These are phyloP conservation scores for Saccharomyces cerevisiae DNA, from an alignment of 805 yeast genomes.

Conservation along the genomic window DNA sequence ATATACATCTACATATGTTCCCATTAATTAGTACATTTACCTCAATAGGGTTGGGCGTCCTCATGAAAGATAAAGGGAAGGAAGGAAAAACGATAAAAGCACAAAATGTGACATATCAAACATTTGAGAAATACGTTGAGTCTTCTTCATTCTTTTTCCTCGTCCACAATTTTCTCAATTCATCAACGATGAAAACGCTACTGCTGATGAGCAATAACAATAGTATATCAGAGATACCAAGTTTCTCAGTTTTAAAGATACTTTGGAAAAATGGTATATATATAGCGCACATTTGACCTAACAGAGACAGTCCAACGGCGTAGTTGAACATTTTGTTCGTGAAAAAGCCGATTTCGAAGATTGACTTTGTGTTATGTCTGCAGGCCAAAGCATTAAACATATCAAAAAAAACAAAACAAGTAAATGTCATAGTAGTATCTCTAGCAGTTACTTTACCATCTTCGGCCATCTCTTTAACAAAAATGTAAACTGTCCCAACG, in stretches of 20 bases:
- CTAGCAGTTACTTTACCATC: slow-evolving; percentile 79
- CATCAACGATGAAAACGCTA: slow-evolving; percentile 81
- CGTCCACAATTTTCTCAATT: slow-evolving; percentile 50
- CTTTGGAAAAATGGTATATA: slow-evolving; percentile 89
- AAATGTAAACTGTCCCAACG: slow-evolving; percentile 84
- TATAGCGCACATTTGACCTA: slow-evolving; percentile 90
- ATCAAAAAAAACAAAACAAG: slow-evolving; percentile 91
- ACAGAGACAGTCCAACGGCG: slow-evolving; percentile 79
- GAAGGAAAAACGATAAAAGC: not conserved
- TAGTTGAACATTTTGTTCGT: slow-evolving; percentile 84
- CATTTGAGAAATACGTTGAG: slow-evolving; percentile 16
- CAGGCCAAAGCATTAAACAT: slow-evolving; percentile 95
- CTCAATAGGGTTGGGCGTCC: not conserved
- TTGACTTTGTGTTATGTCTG: slow-evolving; percentile 78
- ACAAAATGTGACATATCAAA: not conserved
- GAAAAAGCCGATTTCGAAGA: slow-evolving; percentile 70
- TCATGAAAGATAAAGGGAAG: not conserved
- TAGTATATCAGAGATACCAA: slow-evolving; percentile 59
- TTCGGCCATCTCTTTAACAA: slow-evolving; percentile 71
- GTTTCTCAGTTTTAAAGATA: slow-evolving; percentile 91
- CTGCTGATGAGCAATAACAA: slow-evolving; percentile 60
- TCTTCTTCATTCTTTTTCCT: slow-evolving; percentile 15
- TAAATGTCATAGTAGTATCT: slow-evolving; percentile 98
- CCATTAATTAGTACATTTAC: not conserved
- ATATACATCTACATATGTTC: not conserved